These are phyloP conservation scores for Oenanthe sinensis DNA, from an alignment of 129 eudicot genomes.

Conservation along the genomic window DNA sequence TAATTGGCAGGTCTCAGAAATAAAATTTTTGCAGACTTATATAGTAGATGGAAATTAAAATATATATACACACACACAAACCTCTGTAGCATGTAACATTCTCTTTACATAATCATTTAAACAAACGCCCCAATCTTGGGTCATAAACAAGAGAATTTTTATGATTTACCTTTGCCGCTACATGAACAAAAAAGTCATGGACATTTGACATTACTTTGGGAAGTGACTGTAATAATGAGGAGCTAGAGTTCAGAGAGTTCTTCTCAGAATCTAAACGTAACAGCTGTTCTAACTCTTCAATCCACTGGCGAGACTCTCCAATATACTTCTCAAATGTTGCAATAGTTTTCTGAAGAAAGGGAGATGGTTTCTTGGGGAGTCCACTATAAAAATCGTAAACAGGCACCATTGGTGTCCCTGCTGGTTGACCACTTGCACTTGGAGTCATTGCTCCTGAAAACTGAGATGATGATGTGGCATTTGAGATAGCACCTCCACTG, in stretches of 20 bases:
- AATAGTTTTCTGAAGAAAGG: slow-evolving; percentile 79
- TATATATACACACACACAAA: neutral
- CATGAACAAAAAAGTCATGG: slow-evolving; percentile 92
- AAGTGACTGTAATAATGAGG: slow-evolving; percentile 76
- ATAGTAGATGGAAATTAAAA: neutral
- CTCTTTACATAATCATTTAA: neutral
- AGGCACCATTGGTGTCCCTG: slow-evolving; percentile 47
- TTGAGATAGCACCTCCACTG: slow-evolving; percentile 35
- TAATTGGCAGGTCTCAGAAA: neutral
- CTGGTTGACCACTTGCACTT: slow-evolving; percentile 31
- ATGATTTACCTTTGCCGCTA: slow-evolving; percentile 82
- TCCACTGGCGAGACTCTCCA: slow-evolving; percentile 78
- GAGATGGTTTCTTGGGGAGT: slow-evolving; percentile 86
- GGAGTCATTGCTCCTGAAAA: slow-evolving; percentile 44
- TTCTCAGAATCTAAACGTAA: slow-evolving; percentile 54
- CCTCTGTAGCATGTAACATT: neutral
- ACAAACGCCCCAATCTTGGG: neutral
- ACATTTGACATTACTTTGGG: slow-evolving; percentile 88
- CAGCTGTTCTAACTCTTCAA: slow-evolving; percentile 91
- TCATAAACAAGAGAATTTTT: neutral
- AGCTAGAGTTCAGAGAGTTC: slow-evolving; percentile 34
- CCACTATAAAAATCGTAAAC: slow-evolving; percentile 89
- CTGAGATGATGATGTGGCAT: slow-evolving; percentile 44
- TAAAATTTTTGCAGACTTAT: neutral
- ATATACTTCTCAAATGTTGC: slow-evolving; percentile 87